A percentile compares a stretch with the other conserved stretches of the same genome.
Evolutionary conservation across 305 asterid species (phyloP).

Genomic region (Fraxinus angustifolia): DNA sequence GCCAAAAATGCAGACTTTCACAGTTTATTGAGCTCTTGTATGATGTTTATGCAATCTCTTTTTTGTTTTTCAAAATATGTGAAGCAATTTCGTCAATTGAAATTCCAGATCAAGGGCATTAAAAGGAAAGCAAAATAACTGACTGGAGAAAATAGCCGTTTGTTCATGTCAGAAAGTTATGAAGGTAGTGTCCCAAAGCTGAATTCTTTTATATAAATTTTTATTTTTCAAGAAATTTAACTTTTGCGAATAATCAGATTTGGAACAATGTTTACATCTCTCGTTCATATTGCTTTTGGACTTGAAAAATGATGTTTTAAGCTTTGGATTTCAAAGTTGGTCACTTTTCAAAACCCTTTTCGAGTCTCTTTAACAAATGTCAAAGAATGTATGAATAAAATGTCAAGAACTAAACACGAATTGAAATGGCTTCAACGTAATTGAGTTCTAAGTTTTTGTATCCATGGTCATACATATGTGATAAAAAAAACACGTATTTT

Average conservation of each 20-base stretch:
- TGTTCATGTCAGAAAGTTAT: neutral
- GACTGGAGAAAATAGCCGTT: neutral
- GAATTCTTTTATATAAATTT: neutral
- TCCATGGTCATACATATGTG: neutral
- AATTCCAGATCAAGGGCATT: neutral
- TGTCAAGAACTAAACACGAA: neutral
- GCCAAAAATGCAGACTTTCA: neutral
- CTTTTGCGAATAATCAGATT: neutral
- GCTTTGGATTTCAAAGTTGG: neutral
- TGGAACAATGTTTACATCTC: neutral
- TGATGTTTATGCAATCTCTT: no score
- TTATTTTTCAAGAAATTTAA: no score
- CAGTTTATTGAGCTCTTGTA: neutral
- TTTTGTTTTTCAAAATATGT: no score
- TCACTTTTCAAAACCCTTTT: neutral
- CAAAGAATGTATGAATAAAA: neutral
- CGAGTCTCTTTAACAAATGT: neutral
- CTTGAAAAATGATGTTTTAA: neutral
- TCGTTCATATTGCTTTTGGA: neutral
- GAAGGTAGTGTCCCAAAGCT: neutral
- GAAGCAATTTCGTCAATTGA: neutral
- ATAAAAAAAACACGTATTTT: neutral
- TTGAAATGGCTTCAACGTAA: neutral
- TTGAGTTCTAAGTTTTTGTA: neutral
- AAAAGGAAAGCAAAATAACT: neutral